Conservation (phyloP, 805 yeast species). For the Monosporozyma unispora region DNA sequence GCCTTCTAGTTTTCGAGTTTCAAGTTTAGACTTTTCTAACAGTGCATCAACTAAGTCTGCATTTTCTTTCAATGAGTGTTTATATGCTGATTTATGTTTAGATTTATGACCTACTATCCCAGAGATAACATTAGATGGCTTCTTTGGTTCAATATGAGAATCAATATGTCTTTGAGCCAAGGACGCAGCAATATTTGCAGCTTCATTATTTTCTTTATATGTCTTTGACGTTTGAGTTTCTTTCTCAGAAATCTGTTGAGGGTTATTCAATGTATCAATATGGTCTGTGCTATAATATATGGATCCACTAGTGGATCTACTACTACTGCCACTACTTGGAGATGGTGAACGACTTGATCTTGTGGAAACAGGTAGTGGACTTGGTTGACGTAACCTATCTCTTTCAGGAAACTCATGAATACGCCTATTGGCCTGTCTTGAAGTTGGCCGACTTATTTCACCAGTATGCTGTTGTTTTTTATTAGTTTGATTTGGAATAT, state of each 20-base stretch:
- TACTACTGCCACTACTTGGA: neutral
- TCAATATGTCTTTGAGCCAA: constrained; percentile 15
- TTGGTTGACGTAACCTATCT: neutral
- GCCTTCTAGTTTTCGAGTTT: neutral
- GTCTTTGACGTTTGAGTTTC: neutral
- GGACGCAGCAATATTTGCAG: constrained; percentile 16
- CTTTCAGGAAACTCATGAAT: neutral
- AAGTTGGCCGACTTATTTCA: neutral
- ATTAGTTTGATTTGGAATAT: neutral
- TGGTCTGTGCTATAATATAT: neutral
- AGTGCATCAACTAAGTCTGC: neutral
- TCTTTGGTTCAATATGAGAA: neutral
- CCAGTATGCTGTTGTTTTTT: neutral
- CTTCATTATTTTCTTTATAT: constrained; percentile 1
- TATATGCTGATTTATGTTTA: neutral
- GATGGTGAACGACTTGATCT: constrained; percentile 1
- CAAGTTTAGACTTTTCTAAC: neutral
- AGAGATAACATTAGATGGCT: neutral
- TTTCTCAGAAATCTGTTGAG: neutral
- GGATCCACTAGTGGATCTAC: neutral
- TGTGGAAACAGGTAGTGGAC: neutral
- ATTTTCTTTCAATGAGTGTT: neutral
- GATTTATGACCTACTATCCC: neutral
- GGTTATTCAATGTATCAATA: neutral
- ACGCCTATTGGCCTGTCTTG: neutral